Conservation (phyloP, 2,329 filamentous ascomycete genomes). For the Chlorencoelia australis region DNA sequence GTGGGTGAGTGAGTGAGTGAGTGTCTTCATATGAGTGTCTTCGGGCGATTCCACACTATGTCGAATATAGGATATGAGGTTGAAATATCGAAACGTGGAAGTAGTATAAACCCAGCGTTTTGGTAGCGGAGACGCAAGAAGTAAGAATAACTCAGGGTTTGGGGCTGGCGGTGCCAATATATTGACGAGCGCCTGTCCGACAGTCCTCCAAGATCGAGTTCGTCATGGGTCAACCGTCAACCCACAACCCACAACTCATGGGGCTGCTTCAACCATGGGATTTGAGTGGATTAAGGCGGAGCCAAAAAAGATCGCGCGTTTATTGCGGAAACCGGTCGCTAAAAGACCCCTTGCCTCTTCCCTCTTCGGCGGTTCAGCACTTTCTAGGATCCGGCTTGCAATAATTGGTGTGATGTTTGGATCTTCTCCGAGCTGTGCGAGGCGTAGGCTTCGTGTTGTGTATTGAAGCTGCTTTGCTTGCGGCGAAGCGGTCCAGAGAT, state of each 20-base stretch:
- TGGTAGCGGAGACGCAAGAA: constrained; percentile 25
- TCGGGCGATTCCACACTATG: too few relatives aligned
- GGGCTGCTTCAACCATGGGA: background rate
- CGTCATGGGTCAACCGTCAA: constrained; percentile 17
- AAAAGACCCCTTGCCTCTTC: constrained; percentile 7
- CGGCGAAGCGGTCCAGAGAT: too few relatives aligned
- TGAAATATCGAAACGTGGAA: too few relatives aligned
- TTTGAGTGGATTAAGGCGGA: constrained; percentile 4
- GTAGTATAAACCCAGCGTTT: constrained; percentile 20
- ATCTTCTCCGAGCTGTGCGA: too few relatives aligned
- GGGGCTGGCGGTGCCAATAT: constrained; percentile 24
- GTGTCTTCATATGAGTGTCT: too few relatives aligned
- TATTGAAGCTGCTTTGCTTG: too few relatives aligned
- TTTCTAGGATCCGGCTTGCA: background rate
- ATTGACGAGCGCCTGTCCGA: constrained; percentile 21
- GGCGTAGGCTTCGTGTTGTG: too few relatives aligned
- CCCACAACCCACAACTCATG: too few relatives aligned
- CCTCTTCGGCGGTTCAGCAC: constrained; percentile 10
- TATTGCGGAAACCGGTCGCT: constrained; percentile 24
- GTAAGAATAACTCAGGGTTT: constrained; percentile 12
- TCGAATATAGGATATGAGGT: too few relatives aligned
- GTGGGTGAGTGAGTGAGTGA: too few relatives aligned
- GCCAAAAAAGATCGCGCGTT: constrained; percentile 18
- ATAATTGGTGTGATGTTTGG: background rate
- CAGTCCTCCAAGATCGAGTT: constrained; percentile 23